A percentile compares a stretch with the other conserved stretches of the same genome.
These are phyloP conservation scores for Cladosporium oxysporum DNA, from an alignment of 2,329 filamentous ascomycete genomes.

Conservation along the genomic window DNA sequence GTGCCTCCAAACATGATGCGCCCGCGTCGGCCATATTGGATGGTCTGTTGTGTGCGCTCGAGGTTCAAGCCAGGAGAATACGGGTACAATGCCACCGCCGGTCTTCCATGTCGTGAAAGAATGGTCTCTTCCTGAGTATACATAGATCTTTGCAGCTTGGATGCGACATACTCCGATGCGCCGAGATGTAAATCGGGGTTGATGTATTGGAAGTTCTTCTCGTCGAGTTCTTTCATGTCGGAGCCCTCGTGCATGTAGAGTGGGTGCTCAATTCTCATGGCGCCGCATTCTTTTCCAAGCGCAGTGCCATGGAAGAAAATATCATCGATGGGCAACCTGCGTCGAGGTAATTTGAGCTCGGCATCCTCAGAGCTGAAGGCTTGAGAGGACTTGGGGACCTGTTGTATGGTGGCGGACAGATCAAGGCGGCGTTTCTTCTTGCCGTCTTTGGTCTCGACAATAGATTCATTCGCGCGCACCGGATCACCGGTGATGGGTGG, in stretches of 20 bases:
- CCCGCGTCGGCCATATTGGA: slow-evolving; percentile 1
- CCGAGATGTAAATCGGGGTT: slow-evolving; percentile 23
- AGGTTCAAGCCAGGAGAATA: slow-evolving; percentile 30
- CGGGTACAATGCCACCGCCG: slow-evolving; percentile 35
- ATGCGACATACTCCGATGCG: slow-evolving; percentile 31
- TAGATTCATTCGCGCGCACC: slow-evolving; percentile 30
- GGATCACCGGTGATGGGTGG: neutral
- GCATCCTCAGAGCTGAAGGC: neutral
- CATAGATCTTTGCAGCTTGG: slow-evolving; percentile 33
- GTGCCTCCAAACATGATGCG: slow-evolving; percentile 6
- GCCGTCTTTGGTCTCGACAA: slow-evolving; percentile 33
- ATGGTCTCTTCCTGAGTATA: slow-evolving; percentile 23
- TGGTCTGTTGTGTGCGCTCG: neutral
- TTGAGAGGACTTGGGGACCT: neutral
- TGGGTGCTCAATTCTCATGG: neutral
- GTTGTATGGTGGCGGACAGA: neutral
- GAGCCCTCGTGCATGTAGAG: slow-evolving; percentile 18
- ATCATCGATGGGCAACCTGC: slow-evolving; percentile 32
- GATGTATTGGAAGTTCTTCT: slow-evolving; percentile 31
- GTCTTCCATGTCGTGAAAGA: slow-evolving; percentile 26
- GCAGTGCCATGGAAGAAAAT: slow-evolving; percentile 39
- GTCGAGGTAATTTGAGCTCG: slow-evolving; percentile 26
- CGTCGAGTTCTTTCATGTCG: slow-evolving; percentile 22
- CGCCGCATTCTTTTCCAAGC: slow-evolving; percentile 29
- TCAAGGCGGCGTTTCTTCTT: slow-evolving; percentile 34